Evolutionary conservation across 2,329 filamentous ascomycete genomes (phyloP), one percentile per base, ranked within the genome.

Genomic region (Aspergillus terreus): DNA sequence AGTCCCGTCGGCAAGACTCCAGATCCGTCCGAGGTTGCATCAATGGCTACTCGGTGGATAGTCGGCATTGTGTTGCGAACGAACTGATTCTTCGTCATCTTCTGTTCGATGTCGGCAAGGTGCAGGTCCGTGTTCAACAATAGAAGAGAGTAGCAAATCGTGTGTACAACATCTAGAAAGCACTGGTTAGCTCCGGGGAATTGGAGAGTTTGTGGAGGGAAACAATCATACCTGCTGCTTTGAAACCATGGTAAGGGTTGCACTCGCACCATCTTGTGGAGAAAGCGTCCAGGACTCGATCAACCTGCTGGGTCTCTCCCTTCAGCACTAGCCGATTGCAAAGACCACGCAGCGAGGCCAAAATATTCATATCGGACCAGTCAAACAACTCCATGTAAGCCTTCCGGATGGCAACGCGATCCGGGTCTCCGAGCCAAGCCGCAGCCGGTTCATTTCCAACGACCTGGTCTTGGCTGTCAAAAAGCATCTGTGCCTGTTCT

Each of bases 41-140:
- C 90, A 36, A 80, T 76, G 9, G 91, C 80, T 11, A 89, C 85
- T 45, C 90, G 85, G 52, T 83, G 84, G 56, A 99, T 88, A 0
- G 92, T 96, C 0, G 88, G 87, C 78, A 97, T 86, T 4, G 94
- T 96, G 67, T 99, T 99, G 72, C 95, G 95, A 66, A 99, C 83
- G 65, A 97, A 99, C 65, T 97, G 92, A 57, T 81, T 86, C 50
- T 88, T 84, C 1, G 92, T 97, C 94, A 99, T 99, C 76, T 95
- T 95, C 62, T 88, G 85, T 55, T 95, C 91, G 61, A 97, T 96
- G 66, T 97, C 92, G 52, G 92, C 94, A 64, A 97, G 72, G 65
- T 99, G 92, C 50, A 99, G 78, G 75, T 99, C 94, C 32, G 94
- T 99, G 65, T 99, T 99, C 57, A 99, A 80, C 10, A 99, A 80